Conservation (phyloP, 495 filamentous ascomycete species). For the Lindgomyces ingoldianus region DNA sequence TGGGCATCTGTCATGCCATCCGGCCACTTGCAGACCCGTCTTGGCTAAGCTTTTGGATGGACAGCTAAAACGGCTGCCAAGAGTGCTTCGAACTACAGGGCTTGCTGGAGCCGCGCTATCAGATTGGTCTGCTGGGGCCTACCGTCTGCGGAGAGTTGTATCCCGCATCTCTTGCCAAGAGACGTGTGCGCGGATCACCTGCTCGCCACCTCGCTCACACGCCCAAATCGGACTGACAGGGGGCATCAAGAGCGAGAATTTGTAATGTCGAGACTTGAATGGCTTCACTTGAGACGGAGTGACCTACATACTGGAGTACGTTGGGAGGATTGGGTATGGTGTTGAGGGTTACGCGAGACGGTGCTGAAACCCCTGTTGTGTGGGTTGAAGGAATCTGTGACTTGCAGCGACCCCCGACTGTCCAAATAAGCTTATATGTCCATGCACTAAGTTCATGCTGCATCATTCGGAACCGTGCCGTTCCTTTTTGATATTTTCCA, state of each 20-base stretch:
- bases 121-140: neutral
- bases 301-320: neutral
- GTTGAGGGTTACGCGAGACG: constrained; percentile 17
- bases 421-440: constrained; percentile 2
- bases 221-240: neutral
- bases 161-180: constrained; percentile 5
- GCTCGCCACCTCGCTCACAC: neutral
- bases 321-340: neutral
- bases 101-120: neutral
- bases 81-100: constrained; percentile 14
- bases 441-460: constrained; percentile 16
- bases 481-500: neutral
- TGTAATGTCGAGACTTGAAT: constrained; percentile 2
- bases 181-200: constrained; percentile 13
- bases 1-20: constrained; percentile 12
- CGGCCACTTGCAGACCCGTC: constrained; percentile 13
- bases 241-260: neutral
- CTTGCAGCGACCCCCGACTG: constrained; percentile 3
- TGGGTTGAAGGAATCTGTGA: constrained; percentile 7
- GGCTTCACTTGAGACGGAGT: neutral
- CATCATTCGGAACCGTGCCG: neutral
- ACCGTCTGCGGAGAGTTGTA: constrained; percentile 1
- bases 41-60: constrained; percentile 6
- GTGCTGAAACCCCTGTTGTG: constrained; percentile 20
- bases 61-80: constrained; percentile 23